Percentiles rank a stretch among this genome's conserved stretches.
Conservation (phyloP, 2,329 filamentous ascomycete genomes). For the Xylaria digitata region DNA sequence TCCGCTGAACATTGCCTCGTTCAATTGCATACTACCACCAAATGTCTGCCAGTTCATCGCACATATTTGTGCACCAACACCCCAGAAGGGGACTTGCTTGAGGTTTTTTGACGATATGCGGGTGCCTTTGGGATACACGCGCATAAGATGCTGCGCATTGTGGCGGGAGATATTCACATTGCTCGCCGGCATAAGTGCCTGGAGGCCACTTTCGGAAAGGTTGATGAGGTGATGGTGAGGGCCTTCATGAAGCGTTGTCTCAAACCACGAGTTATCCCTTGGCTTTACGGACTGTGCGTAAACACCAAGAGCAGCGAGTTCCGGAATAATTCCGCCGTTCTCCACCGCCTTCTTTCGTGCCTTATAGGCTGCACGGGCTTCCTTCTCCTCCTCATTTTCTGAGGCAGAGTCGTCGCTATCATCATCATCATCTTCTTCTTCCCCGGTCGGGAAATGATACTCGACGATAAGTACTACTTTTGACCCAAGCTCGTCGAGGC, state of each 20-base stretch:
- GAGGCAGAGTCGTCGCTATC: constrained; percentile 54
- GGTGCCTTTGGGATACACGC: constrained; percentile 75
- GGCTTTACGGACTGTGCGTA: constrained; percentile 79
- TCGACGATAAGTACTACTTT: constrained; percentile 77
- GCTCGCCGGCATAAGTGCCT: constrained; percentile 60
- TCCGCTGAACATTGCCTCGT: constrained; percentile 74
- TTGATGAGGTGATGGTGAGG: constrained; percentile 61
- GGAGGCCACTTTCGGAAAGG: constrained; percentile 71
- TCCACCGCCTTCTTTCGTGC: constrained; percentile 62
- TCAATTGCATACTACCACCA: constrained; percentile 73
- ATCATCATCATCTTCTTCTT: constrained; percentile 56
- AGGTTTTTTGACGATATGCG: constrained; percentile 75
- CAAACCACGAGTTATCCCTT: constrained; percentile 73
- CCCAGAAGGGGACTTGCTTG: constrained; percentile 72
- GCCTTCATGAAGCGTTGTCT: constrained; percentile 54
- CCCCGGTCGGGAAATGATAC: constrained; percentile 63
- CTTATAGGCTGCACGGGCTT: constrained; percentile 64
- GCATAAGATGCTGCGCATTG: constrained; percentile 75
- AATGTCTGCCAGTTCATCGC: constrained; percentile 78
- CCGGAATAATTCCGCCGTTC: constrained; percentile 67
- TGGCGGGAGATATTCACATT: constrained; percentile 65
- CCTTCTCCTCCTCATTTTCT: constrained; percentile 57
- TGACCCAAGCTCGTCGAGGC: constrained; percentile 67
- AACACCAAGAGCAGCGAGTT: constrained; percentile 73
- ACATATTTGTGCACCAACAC: constrained; percentile 74